Evolutionary conservation across 192 early-diverging fungal genomes (phyloP).

Genomic region (Coemansia sp.): DNA sequence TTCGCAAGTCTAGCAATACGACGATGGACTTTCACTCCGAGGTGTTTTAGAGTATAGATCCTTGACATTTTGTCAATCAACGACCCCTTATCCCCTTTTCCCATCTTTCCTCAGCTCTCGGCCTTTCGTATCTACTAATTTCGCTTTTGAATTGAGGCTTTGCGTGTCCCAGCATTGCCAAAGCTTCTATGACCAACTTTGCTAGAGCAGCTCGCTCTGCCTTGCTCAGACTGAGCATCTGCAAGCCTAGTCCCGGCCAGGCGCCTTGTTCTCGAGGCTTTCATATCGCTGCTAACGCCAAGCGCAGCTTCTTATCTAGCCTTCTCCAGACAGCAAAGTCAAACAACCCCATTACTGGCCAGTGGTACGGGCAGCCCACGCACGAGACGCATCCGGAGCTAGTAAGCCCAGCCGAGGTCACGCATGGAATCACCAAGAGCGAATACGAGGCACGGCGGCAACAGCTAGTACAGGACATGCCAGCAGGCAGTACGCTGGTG

Average conservation of each 20-base stretch:
- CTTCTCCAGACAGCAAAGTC: conserved; percentile 45
- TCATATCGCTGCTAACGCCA: background rate
- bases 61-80: background rate
- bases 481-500: conserved; percentile 67
- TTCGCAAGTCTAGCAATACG: conserved; percentile 18
- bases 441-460: conserved; percentile 80
- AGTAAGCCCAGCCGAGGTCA: conserved; percentile 71
- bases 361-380: conserved; percentile 75
- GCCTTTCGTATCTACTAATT: background rate
- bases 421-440: conserved; percentile 68
- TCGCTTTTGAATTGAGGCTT: background rate
- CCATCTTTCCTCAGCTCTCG: background rate
- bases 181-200: background rate
- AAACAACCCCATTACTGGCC: conserved; percentile 38
- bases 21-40: conserved; percentile 29
- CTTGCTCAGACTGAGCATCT: background rate
- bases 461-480: conserved; percentile 59
- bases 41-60: conserved; percentile 9
- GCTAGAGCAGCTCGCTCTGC: background rate
- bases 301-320: conserved; percentile 20
- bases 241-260: background rate
- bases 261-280: background rate
- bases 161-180: background rate
- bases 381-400: conserved; percentile 81
- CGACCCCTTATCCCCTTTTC: background rate